Percentiles rank a stretch among this genome's conserved stretches.
Evolutionary conservation across 2,329 filamentous ascomycete genomes (phyloP).

Genomic region (Pyrenophora teres): DNA sequence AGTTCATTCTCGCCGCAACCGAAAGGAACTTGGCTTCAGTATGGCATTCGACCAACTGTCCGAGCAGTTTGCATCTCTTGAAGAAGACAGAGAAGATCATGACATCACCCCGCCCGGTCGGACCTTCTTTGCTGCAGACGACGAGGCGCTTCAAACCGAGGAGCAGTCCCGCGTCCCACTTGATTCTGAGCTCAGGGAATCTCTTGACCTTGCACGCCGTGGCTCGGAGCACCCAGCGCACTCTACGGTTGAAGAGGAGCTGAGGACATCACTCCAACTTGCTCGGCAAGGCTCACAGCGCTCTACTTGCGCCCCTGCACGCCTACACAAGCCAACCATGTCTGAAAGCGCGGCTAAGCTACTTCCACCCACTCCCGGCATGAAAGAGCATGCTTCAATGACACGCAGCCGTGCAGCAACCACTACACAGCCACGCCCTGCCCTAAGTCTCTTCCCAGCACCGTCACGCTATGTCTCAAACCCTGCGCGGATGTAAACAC

Average conservation of each 20-base stretch:
- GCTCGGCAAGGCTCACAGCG: constrained; percentile 30
- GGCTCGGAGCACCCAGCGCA: constrained; percentile 28
- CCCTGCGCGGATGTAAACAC: constrained; percentile 10
- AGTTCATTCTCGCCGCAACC: constrained; percentile 41
- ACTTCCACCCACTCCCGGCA: constrained; percentile 15
- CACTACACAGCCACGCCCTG: constrained; percentile 28
- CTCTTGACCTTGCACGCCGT: constrained; percentile 34
- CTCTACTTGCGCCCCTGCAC: constrained; percentile 14
- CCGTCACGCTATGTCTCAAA: constrained; percentile 28
- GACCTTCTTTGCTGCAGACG: constrained; percentile 39
- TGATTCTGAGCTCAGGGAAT: constrained; percentile 30
- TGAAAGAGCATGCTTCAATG: constrained; percentile 14
- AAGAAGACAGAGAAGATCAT: constrained; percentile 37
- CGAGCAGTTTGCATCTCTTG: constrained; percentile 40
- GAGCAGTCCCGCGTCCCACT: constrained; percentile 11
- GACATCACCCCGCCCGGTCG: constrained; percentile 38
- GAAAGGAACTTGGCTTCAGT: constrained; percentile 37
- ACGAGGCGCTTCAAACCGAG: constrained; percentile 20
- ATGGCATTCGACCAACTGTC: constrained; percentile 39
- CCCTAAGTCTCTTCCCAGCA: constrained; percentile 43
- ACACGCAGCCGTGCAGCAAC: constrained; percentile 36
- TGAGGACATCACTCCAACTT: constrained; percentile 29
- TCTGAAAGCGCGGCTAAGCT: constrained; percentile 44
- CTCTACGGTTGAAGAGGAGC: constrained; percentile 18
- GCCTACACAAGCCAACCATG: constrained; percentile 39